Conservation (phyloP, 805 yeast genomes). For the Wickerhamiella lipophila region DNA sequence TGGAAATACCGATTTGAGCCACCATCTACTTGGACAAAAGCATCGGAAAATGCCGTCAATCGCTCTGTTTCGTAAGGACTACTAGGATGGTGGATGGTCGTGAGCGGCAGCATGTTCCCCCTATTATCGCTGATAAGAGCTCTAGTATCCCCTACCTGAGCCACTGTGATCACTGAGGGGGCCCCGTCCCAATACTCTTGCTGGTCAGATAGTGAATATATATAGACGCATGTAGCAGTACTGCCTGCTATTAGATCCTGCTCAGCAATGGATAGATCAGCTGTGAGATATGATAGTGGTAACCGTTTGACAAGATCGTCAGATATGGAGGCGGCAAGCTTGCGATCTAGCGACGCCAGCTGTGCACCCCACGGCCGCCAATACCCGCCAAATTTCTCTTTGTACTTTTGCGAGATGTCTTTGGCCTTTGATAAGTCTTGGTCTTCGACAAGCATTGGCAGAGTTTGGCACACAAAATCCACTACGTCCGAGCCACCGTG, state of each 20-base stretch:
- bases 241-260: constrained; percentile 37
- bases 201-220: constrained; percentile 36
- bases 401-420: constrained; percentile 42
- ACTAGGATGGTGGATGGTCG: constrained; percentile 76
- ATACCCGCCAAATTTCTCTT: constrained; percentile 56
- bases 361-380: constrained; percentile 66
- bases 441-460: constrained; percentile 43
- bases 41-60: constrained; percentile 49
- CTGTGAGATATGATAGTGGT: constrained; percentile 48
- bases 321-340: constrained; percentile 19
- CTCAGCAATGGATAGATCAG: constrained; percentile 48
- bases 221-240: constrained; percentile 54
- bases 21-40: constrained; percentile 70
- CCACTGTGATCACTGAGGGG: constrained; percentile 54
- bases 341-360: constrained; percentile 28
- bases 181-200: constrained; percentile 48
- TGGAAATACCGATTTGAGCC: constrained; percentile 78
- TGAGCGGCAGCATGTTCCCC: constrained; percentile 70
- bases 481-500: constrained; percentile 83
- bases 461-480: constrained; percentile 40
- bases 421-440: constrained; percentile 30
- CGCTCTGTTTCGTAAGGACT: constrained; percentile 67
- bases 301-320: constrained; percentile 53
- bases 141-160: constrained; percentile 89
- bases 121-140: constrained; percentile 70